phyloP scores from a whole-genome alignment of 768 basidiomycete species.

The Russula virescens region DNA sequence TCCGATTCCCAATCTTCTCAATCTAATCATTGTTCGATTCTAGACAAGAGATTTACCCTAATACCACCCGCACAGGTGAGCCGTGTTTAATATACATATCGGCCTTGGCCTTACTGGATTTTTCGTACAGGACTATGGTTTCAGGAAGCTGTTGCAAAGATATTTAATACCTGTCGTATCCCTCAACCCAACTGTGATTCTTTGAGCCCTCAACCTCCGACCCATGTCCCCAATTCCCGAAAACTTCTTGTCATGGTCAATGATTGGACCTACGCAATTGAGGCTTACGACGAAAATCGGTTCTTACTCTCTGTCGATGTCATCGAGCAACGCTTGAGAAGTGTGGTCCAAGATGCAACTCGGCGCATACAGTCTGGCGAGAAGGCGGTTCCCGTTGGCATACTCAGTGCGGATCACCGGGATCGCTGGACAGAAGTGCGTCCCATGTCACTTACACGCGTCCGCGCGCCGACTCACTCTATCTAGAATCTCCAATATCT shows the following conservation, averaged over 20 bases:
- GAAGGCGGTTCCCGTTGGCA: slow-evolving; percentile 53
- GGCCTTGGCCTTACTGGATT: background rate
- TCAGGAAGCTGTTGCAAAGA: slow-evolving; percentile 45
- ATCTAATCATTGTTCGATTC: background rate
- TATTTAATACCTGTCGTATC: slow-evolving; percentile 77
- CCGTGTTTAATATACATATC: background rate
- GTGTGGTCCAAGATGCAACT: slow-evolving; percentile 53
- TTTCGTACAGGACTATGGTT: slow-evolving; percentile 52
- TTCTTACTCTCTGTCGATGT: slow-evolving; percentile 32
- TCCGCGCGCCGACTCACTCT: background rate
- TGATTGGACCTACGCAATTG: slow-evolving; percentile 75
- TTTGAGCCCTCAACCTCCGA: slow-evolving; percentile 44
- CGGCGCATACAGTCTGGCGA: slow-evolving; percentile 48
- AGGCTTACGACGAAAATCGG: slow-evolving; percentile 47
- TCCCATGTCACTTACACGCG: background rate
- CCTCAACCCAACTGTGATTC: slow-evolving; percentile 63
- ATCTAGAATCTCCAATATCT: slow-evolving; percentile 67
- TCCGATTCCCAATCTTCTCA: background rate
- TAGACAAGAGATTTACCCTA: slow-evolving; percentile 65
- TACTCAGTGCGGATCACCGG: slow-evolving; percentile 73
- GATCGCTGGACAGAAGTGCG: slow-evolving; percentile 77
- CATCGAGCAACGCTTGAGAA: slow-evolving; percentile 43
- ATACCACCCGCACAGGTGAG: slow-evolving; percentile 65
- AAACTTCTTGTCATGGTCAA: slow-evolving; percentile 66
- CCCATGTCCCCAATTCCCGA: slow-evolving; percentile 43